Conservation (phyloP, 2,329 filamentous ascomycete genomes). For the Sporothrix phasma region DNA sequence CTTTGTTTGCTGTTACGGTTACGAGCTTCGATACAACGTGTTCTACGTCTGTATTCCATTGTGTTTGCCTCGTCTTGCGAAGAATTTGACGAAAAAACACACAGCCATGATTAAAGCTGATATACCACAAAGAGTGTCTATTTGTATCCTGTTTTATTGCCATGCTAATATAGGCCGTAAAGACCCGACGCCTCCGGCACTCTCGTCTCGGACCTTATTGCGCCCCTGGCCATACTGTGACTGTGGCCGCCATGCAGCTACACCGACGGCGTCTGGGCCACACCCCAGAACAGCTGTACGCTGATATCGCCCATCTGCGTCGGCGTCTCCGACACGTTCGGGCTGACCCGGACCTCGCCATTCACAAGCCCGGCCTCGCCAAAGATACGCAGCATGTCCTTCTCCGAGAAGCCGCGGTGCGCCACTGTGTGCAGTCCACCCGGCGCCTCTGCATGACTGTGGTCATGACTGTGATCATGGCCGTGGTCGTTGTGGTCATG, state of each 20-base stretch:
- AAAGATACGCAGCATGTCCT: conserved; percentile 16
- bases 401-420: conserved; percentile 13
- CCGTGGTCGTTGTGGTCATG: neutral
- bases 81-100: too few relatives aligned
- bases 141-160: too few relatives aligned
- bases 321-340: neutral
- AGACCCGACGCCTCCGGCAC: too few relatives aligned
- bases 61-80: too few relatives aligned
- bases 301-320: neutral
- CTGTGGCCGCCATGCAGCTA: neutral
- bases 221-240: too few relatives aligned
- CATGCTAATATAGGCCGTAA: too few relatives aligned
- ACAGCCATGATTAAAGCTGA: too few relatives aligned
- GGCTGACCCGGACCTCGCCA: neutral
- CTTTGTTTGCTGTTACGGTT: too few relatives aligned
- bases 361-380: conserved; percentile 11
- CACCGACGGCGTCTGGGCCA: neutral
- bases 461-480: neutral
- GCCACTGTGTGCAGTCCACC: conserved; percentile 7
- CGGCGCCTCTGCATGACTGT: neutral
- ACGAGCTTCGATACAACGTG: too few relatives aligned
- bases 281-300: conserved; percentile 12
- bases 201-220: too few relatives aligned
- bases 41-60: too few relatives aligned
- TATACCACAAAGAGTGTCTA: too few relatives aligned